Conservation (phyloP, 225 moss, liverwort and hornwort species). For the Straminergon stramineum region DNA sequence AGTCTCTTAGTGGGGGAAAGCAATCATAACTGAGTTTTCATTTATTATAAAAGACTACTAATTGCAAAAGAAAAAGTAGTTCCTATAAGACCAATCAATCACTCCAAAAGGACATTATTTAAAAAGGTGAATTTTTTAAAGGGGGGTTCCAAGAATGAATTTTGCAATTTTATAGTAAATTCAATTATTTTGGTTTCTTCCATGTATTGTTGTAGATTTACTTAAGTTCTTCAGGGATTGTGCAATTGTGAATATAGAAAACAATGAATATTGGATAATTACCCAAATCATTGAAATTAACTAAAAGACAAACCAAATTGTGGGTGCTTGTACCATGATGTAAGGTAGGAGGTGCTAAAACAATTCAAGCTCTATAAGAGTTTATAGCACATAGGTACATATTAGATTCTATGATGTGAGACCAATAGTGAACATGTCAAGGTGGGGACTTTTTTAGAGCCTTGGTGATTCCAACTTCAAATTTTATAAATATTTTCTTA, state of each 20-base stretch:
- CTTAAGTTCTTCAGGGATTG: background rate
- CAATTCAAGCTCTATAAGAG: background rate
- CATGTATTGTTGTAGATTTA: background rate
- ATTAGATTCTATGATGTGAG: background rate
- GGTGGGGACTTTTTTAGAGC: accelerated
- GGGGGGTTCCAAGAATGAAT: background rate
- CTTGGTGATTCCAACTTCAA: background rate
- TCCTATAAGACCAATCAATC: background rate
- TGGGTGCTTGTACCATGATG: background rate
- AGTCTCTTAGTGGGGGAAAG: background rate
- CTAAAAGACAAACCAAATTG: background rate
- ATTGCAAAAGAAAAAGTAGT: background rate
- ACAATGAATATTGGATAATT: background rate
- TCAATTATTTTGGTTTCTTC: background rate
- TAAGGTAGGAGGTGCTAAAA: background rate
- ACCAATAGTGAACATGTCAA: background rate
- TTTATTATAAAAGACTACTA: background rate
- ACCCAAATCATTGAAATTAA: background rate
- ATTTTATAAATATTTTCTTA: background rate
- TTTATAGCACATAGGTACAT: background rate
- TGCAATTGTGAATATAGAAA: background rate
- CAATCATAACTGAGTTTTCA: accelerated
- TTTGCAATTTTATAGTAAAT: background rate
- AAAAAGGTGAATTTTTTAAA: too few species aligned
- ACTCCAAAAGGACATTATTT: background rate